A percentile compares a stretch with the other conserved stretches of the same genome.
These are phyloP conservation scores for Pigoraptor vietnamica DNA, from an alignment of 78 protist genomes.

Conservation along the genomic window DNA sequence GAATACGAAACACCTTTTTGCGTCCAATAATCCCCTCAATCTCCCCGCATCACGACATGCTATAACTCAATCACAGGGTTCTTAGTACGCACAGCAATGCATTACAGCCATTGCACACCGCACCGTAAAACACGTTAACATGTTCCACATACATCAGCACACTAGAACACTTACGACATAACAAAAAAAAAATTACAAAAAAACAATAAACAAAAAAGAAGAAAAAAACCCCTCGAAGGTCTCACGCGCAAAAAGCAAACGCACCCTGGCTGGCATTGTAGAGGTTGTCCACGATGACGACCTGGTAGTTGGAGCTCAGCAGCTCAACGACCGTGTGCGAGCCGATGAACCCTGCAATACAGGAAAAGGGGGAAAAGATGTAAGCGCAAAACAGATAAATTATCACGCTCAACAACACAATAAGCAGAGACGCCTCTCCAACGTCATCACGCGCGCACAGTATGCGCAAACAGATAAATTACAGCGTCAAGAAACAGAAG, in stretches of 20 bases:
- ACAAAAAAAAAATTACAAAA: background rate
- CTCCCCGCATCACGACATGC: too few species aligned
- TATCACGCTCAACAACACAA: background rate
- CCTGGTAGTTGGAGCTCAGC: constrained; percentile 66
- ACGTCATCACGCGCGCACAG: background rate
- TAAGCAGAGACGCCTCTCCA: background rate
- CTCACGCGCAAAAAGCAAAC: background rate
- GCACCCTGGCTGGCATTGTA: constrained; percentile 33
- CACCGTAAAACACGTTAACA: background rate
- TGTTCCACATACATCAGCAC: background rate
- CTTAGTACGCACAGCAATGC: too few species aligned
- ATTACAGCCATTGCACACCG: background rate
- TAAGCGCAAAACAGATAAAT: background rate
- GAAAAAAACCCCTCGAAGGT: background rate
- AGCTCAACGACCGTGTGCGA: constrained; percentile 81
- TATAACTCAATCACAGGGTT: too few species aligned
- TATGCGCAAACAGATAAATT: background rate
- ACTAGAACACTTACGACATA: background rate
- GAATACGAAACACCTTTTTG: background rate
- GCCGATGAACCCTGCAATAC: constrained; percentile 99
- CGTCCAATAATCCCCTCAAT: background rate
- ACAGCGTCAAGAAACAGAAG: too few species aligned
- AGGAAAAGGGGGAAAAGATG: constrained; percentile 62
- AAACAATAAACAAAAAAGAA: too few species aligned
- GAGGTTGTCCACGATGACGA: constrained; percentile 85